Evolutionary conservation across 352 stramenopile species (phyloP), one percentile per base, ranked within the genome.

Genomic region (Lagenidium giganteum): DNA sequence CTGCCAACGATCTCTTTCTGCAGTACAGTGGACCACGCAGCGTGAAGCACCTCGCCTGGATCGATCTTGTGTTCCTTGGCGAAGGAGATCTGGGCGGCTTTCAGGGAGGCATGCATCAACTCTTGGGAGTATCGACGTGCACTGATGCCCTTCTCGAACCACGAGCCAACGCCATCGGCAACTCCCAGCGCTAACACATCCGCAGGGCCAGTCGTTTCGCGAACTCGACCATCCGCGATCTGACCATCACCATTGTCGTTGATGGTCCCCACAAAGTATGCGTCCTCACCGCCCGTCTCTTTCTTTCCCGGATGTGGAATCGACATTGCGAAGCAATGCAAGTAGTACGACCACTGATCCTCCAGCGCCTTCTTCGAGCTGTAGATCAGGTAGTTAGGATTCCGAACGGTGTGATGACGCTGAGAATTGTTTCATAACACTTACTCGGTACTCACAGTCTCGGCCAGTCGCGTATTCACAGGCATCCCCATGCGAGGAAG

Each of bases 121-220:
- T 80, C 76, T 20, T 84, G 60, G 2, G 81, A 64, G 43, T 88
- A 93, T 41, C 71, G 48, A 23, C 67, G 66, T 11, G 78, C 78
- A 39, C 74, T 87, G 23, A 98, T 86, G 5, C 90, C 88, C 39
- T 96, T 95, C 55, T 97, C 84, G 51, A 96, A 92, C 95, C 95
- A 98, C 36, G 82, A 96, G 8, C 95, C 95, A 2, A 98, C 94
- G 29, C 95, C 95, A 68, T 98, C 95, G 5, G 91, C 88, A 18
- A 98, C 91, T 25, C 93, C 93, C 51, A 97, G 77, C 29, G 95
- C 95, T 17, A 95, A 72, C 12, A 97, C 76, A 32, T 91, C 71
- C 5, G 80, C 70, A 13, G 74, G 72, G 28, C 77, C 83, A 18
- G 71, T 56, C 4, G 58, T 66, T 8, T 66, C 58, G 17, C 73